Conservation (phyloP, 2,329 filamentous ascomycete genomes). For the Epichloe elymi region DNA sequence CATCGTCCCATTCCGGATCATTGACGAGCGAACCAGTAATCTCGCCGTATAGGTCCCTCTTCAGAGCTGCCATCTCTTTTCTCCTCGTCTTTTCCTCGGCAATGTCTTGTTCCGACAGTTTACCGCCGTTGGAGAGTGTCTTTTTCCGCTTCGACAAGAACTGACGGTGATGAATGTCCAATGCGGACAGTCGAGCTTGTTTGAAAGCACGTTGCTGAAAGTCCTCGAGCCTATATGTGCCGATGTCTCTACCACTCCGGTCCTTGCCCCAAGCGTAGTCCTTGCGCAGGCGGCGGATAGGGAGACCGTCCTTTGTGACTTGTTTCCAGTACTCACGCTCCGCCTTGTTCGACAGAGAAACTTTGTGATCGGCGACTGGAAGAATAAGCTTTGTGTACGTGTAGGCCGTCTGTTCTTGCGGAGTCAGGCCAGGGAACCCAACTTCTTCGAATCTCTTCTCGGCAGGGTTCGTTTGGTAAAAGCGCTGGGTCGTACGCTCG, state of each 20-base stretch:
- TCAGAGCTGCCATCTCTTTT: constrained; percentile 36
- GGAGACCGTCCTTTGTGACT: constrained; percentile 37
- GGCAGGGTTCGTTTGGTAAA: constrained; percentile 37
- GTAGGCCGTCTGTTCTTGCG: constrained; percentile 36
- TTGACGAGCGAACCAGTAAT: constrained; percentile 33
- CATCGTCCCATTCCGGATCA: constrained; percentile 71
- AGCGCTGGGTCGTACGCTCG: constrained; percentile 33
- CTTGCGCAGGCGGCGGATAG: constrained; percentile 29
- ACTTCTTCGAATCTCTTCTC: constrained; percentile 30
- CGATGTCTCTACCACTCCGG: constrained; percentile 34
- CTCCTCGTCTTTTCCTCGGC: constrained; percentile 33
- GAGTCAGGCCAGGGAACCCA: constrained; percentile 31
- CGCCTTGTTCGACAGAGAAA: constrained; percentile 30
- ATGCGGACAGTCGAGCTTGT: constrained; percentile 27
- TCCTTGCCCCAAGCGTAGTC: constrained; percentile 38
- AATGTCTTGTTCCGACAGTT: constrained; percentile 26
- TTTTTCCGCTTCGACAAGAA: constrained; percentile 28
- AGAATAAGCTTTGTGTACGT: constrained; percentile 32
- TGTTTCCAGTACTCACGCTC: constrained; percentile 46
- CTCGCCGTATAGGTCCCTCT: constrained; percentile 39
- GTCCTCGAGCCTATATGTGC: constrained; percentile 32
- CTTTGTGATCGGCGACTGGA: constrained; percentile 23
- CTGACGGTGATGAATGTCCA: constrained; percentile 30
- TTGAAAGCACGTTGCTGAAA: constrained; percentile 29
- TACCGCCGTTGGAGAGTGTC: constrained; percentile 12